Conservation (phyloP, 306 rosid genomes). For the Medicago ruthenica region DNA sequence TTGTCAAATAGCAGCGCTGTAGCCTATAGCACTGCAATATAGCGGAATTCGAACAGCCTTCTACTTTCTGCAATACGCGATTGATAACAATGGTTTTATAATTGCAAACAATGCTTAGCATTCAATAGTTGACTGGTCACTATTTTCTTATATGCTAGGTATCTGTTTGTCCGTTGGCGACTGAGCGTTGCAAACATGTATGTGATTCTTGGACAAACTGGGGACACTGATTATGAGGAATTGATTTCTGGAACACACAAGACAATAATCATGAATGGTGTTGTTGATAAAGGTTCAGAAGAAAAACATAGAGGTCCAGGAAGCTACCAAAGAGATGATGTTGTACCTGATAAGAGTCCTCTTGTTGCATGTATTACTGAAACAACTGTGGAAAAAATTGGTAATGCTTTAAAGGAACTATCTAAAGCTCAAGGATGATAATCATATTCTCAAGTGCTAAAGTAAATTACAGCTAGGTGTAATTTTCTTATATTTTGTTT, state of each 20-base stretch:
- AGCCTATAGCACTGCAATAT: background rate
- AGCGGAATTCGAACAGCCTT: background rate
- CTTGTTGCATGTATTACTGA: slow-evolving; percentile 46
- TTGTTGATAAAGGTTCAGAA: slow-evolving; percentile 60
- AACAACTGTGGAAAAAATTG: slow-evolving; percentile 42
- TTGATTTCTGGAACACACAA: slow-evolving; percentile 89
- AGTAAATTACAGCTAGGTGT: background rate
- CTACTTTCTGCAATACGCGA: too few relatives aligned
- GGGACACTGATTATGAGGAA: slow-evolving; percentile 88
- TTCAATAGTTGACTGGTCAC: background rate
- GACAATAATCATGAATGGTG: slow-evolving; percentile 76
- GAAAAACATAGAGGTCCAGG: slow-evolving; percentile 66
- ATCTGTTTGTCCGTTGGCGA: slow-evolving; percentile 90
- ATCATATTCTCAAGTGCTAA: slow-evolving; percentile 25
- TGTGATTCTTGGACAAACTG: slow-evolving; percentile 80
- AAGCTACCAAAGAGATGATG: slow-evolving; percentile 73
- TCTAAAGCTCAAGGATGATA: slow-evolving; percentile 40
- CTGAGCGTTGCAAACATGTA: slow-evolving; percentile 83
- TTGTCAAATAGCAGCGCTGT: background rate
- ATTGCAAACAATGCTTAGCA: background rate
- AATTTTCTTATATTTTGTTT: slow-evolving; percentile 5
- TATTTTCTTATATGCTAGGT: slow-evolving; percentile 54
- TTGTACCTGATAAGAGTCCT: slow-evolving; percentile 75
- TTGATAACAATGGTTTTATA: background rate
- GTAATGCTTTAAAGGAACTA: slow-evolving; percentile 45